Evolutionary conservation across 306 rosid species (phyloP).

Genomic region (Quercus agrifolia): DNA sequence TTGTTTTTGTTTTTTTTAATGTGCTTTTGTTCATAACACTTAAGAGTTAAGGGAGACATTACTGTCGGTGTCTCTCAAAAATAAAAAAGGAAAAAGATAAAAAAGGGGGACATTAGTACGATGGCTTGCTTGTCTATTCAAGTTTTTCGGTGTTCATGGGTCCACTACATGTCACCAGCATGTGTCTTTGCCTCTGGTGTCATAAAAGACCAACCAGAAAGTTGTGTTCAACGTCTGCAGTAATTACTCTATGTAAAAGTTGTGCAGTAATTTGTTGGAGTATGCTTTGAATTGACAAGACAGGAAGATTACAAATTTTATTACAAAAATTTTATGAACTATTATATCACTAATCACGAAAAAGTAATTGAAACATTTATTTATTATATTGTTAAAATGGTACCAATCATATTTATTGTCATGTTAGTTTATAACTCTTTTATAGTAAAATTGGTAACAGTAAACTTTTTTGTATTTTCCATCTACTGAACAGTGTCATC

Average conservation of each 20-base stretch:
- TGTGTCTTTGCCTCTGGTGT: conserved; percentile 34
- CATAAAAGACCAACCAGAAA: conserved; percentile 10
- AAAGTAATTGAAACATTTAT: too few relatives aligned
- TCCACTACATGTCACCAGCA: conserved; percentile 21
- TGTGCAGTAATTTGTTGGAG: background rate
- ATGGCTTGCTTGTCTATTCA: background rate
- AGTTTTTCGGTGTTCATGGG: conserved; percentile 1
- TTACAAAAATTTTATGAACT: too few relatives aligned
- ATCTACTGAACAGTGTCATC: background rate
- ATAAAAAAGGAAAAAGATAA: too few relatives aligned
- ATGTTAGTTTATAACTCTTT: too few relatives aligned
- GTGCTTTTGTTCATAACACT: background rate
- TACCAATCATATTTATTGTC: too few relatives aligned
- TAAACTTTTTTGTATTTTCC: too few relatives aligned
- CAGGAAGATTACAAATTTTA: too few relatives aligned
- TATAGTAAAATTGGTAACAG: too few relatives aligned
- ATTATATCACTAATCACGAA: too few relatives aligned
- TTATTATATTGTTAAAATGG: too few relatives aligned
- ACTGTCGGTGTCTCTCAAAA: too few relatives aligned
- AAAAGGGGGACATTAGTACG: too few relatives aligned
- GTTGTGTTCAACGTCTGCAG: conserved; percentile 11
- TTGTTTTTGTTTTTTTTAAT: background rate
- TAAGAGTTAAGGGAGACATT: background rate
- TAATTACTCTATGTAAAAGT: background rate
- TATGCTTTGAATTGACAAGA: background rate